Evolutionary conservation across 2,329 filamentous ascomycete genomes (phyloP).

Genomic region (Trichoderma arundinaceum): DNA sequence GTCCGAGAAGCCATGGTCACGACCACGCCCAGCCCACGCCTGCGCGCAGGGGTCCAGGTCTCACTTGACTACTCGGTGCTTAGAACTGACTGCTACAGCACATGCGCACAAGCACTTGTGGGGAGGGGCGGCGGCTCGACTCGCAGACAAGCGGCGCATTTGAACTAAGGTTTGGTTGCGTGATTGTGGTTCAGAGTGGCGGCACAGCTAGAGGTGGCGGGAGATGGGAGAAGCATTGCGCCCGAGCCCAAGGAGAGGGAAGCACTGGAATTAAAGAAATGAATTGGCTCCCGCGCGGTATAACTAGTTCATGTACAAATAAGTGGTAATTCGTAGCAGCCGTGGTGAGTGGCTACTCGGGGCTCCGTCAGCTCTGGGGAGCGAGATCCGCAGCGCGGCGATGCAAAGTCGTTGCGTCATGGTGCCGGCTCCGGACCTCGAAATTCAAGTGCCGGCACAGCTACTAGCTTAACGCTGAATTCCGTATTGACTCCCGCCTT

Average conservation of each 20-base stretch:
- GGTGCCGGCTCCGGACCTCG: not conserved
- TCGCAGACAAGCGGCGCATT: constrained; percentile 17
- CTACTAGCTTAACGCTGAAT: not conserved
- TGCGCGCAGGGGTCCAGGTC: constrained; percentile 16
- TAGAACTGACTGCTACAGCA: constrained; percentile 12
- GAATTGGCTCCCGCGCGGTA: constrained; percentile 16
- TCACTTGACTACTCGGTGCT: constrained; percentile 21
- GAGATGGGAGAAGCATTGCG: constrained; percentile 14
- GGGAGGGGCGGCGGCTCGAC: constrained; percentile 8
- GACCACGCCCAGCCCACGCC: constrained; percentile 7
- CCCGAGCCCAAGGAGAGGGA: not conserved
- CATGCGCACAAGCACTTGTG: constrained; percentile 22
- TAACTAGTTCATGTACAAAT: constrained; percentile 1
- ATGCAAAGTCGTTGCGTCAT: constrained; percentile 21
- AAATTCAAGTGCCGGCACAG: not conserved
- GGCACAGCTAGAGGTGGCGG: constrained; percentile 4
- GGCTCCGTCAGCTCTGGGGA: constrained; percentile 18
- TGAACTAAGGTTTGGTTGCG: constrained; percentile 22
- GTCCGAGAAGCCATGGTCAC: constrained; percentile 21
- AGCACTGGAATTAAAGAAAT: not conserved
- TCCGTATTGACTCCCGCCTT: no score
- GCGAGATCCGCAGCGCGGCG: constrained; percentile 20
- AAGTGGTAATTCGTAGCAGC: constrained; percentile 9
- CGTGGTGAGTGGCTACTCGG: constrained; percentile 13
- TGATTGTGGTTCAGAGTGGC: constrained; percentile 24